phyloP scores from a whole-genome alignment of 495 filamentous ascomycete species.

The Thozetella sp. region DNA sequence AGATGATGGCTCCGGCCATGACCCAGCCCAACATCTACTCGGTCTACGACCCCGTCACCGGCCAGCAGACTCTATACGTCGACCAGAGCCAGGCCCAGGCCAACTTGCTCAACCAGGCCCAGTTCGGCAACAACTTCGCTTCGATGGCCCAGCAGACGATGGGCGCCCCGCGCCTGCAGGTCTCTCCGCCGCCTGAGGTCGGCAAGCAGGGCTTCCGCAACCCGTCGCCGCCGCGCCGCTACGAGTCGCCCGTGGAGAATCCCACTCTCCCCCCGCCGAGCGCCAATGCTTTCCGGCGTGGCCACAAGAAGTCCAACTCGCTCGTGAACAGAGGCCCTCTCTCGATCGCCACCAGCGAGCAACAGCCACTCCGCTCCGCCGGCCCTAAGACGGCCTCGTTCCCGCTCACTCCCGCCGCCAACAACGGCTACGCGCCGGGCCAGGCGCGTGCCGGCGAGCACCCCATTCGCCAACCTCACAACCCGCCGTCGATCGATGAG shows the following conservation, averaged over 20 bases:
- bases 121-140: constrained; percentile 23
- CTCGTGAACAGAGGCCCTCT: constrained; percentile 65
- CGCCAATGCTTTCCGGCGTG: constrained; percentile 83
- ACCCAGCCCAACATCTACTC: constrained; percentile 66
- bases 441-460: constrained; percentile 93
- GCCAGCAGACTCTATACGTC: constrained; percentile 70
- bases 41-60: constrained; percentile 80
- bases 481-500: constrained; percentile 90
- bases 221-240: constrained; percentile 70
- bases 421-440: constrained; percentile 88
- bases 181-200: constrained; percentile 71
- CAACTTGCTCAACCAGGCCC: constrained; percentile 28
- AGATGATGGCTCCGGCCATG: constrained; percentile 52
- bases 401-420: constrained; percentile 76
- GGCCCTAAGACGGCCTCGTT: constrained; percentile 78
- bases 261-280: constrained; percentile 76
- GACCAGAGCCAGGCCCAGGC: constrained; percentile 50
- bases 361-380: constrained; percentile 57
- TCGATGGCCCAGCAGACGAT: constrained; percentile 38
- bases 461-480: constrained; percentile 89
- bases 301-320: constrained; percentile 90
- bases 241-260: constrained; percentile 58
- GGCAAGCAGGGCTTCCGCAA: constrained; percentile 55
- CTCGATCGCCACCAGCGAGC: constrained; percentile 57
- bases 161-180: constrained; percentile 65